phyloP scores from a whole-genome alignment of 306 rosid genomes.

The Citrullus colocynthis region DNA sequence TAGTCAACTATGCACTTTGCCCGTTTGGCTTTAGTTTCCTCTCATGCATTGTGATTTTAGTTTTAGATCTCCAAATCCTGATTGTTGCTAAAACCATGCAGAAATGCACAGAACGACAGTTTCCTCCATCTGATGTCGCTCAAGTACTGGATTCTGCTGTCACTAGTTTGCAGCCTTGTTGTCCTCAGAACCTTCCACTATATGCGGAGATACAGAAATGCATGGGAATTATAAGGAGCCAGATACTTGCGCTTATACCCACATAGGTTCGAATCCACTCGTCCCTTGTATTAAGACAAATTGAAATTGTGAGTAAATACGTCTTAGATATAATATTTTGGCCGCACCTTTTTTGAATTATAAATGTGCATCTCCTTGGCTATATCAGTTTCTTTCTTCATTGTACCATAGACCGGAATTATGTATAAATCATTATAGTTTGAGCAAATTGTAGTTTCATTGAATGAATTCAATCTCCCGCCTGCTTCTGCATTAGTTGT shows the following conservation, averaged over 20 bases:
- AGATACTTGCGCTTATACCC: conserved; percentile 82
- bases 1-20: conserved; percentile 4
- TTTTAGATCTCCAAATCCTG: background rate
- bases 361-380: background rate
- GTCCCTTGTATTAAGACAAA: background rate
- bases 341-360: conserved; percentile 1
- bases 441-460: background rate
- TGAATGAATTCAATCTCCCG: conserved; percentile 3
- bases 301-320: background rate
- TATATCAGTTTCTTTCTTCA: background rate
- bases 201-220: conserved; percentile 78
- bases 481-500: background rate
- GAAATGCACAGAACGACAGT: conserved; percentile 90
- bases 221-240: conserved; percentile 90
- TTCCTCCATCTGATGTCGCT: conserved; percentile 86
- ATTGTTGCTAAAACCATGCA: conserved; percentile 26
- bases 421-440: conserved; percentile 7
- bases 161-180: conserved; percentile 58
- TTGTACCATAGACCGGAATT: conserved; percentile 3
- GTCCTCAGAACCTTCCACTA: conserved; percentile 59
- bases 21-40: background rate
- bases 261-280: conserved; percentile 26
- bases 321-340: background rate
- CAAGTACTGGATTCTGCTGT: conserved; percentile 76
- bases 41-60: background rate